These are phyloP conservation scores for Drechslerella coelobrocha DNA, from an alignment of 2,329 filamentous ascomycete species.

Conservation along the genomic window DNA sequence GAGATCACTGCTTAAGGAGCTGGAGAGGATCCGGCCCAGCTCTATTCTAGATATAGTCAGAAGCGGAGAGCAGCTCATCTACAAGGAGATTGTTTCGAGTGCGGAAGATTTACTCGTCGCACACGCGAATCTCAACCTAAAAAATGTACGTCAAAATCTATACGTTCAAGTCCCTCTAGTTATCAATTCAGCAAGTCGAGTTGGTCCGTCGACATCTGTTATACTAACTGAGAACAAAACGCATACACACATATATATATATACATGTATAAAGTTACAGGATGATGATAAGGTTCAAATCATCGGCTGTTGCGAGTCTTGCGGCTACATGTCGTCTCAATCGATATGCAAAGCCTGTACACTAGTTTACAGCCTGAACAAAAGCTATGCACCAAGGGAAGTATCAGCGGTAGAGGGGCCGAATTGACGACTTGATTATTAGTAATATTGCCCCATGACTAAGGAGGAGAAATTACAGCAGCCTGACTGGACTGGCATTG, in stretches of 20 bases:
- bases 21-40: constrained; percentile 90
- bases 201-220: not conserved
- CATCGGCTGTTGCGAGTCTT: constrained; percentile 81
- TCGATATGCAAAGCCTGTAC: constrained; percentile 91
- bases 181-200: not conserved
- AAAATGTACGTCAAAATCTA: constrained; percentile 7
- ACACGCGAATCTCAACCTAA: constrained; percentile 18
- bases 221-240: constrained; percentile 45
- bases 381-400: constrained; percentile 57
- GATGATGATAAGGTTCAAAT: constrained; percentile 58
- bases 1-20: constrained; percentile 87
- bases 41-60: constrained; percentile 93
- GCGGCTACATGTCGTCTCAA: constrained; percentile 96
- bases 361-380: constrained; percentile 88
- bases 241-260: constrained; percentile 52
- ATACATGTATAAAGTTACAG: constrained; percentile 54
- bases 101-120: not conserved
- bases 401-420: constrained; percentile 10
- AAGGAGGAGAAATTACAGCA: not conserved
- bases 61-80: constrained; percentile 95
- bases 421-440: not conserved
- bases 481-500: not conserved
- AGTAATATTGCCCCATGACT: not conserved
- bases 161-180: not conserved
- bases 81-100: constrained; percentile 70